Percentiles rank a stretch among this genome's conserved stretches.
Conservation (phyloP, 2,329 filamentous ascomycete species). For the Lachnellula subtilissima region DNA sequence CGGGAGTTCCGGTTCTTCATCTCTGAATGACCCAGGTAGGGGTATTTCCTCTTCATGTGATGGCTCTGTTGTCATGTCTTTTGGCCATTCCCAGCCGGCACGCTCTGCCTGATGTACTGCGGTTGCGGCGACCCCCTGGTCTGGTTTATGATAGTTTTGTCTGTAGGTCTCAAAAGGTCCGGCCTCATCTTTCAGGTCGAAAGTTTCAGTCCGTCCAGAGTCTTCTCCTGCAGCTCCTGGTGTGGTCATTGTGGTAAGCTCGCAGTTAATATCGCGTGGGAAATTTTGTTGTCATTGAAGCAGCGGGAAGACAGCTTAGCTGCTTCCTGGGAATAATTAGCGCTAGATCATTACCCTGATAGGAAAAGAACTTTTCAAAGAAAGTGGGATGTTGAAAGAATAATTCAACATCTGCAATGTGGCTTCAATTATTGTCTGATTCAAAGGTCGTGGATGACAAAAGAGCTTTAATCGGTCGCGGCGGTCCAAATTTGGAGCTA, state of each 20-base stretch:
- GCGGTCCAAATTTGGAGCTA: background rate
- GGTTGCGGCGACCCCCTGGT: background rate
- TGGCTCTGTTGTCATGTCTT: slow-evolving; percentile 4
- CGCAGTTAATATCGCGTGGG: slow-evolving; percentile 7
- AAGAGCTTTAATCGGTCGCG: background rate
- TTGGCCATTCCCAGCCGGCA: slow-evolving; percentile 24
- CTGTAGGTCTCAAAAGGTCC: too few species aligned
- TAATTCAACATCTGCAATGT: slow-evolving; percentile 13
- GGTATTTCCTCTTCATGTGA: slow-evolving; percentile 1
- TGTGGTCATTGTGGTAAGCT: slow-evolving; percentile 17
- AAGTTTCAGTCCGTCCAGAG: too few species aligned
- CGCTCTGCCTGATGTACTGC: background rate
- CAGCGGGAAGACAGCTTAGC: slow-evolving; percentile 5
- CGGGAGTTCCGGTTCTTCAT: slow-evolving; percentile 8
- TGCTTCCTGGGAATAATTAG: slow-evolving; percentile 14
- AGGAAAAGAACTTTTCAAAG: slow-evolving; percentile 6
- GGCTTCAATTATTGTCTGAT: slow-evolving; percentile 13
- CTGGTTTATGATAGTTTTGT: too few species aligned
- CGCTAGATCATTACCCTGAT: slow-evolving; percentile 15
- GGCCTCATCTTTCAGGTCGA: too few species aligned
- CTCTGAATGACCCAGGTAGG: slow-evolving; percentile 12
- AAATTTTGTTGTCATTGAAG: slow-evolving; percentile 17
- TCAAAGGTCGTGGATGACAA: slow-evolving; percentile 7
- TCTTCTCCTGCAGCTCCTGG: background rate
- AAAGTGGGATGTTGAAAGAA: slow-evolving; percentile 3